Evolutionary conservation across 148 eudicot genomes (phyloP).

Genomic region (Dysphania ambrosioides): DNA sequence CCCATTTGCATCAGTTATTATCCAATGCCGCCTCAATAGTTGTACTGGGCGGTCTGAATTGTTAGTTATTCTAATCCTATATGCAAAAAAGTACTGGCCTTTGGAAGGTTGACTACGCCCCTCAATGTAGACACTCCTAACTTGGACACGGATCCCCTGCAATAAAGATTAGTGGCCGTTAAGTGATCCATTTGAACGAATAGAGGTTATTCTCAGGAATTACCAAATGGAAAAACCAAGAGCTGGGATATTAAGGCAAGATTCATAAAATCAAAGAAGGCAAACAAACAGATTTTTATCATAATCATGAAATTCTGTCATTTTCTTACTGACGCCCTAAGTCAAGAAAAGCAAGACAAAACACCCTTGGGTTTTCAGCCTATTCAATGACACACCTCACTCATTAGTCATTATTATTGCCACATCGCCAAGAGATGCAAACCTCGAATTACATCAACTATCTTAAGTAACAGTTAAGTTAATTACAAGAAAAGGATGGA

Average conservation of each 20-base stretch:
- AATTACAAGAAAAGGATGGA: too few relatives aligned
- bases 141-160: slow-evolving; percentile 94
- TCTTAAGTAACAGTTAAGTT: too few relatives aligned
- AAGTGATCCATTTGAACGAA: not conserved
- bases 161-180: not conserved
- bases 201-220: not conserved
- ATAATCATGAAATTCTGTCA: too few relatives aligned
- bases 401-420: too few relatives aligned
- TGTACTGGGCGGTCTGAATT: slow-evolving; percentile 91
- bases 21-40: slow-evolving; percentile 97
- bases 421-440: too few relatives aligned
- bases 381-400: too few relatives aligned
- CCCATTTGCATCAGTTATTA: slow-evolving; percentile 79
- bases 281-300: not conserved
- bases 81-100: slow-evolving; percentile 81
- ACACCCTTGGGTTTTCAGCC: too few relatives aligned
- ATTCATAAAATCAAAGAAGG: not conserved
- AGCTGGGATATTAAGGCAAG: not conserved
- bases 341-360: too few relatives aligned
- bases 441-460: too few relatives aligned
- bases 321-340: too few relatives aligned
- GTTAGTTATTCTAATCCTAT: slow-evolving; percentile 91
- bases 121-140: slow-evolving; percentile 88
- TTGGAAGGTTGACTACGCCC: slow-evolving; percentile 88
- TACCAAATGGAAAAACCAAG: not conserved